These are phyloP conservation scores for Tolypocladium endophyticum DNA, from an alignment of 2,329 filamentous ascomycete species.

Conservation along the genomic window DNA sequence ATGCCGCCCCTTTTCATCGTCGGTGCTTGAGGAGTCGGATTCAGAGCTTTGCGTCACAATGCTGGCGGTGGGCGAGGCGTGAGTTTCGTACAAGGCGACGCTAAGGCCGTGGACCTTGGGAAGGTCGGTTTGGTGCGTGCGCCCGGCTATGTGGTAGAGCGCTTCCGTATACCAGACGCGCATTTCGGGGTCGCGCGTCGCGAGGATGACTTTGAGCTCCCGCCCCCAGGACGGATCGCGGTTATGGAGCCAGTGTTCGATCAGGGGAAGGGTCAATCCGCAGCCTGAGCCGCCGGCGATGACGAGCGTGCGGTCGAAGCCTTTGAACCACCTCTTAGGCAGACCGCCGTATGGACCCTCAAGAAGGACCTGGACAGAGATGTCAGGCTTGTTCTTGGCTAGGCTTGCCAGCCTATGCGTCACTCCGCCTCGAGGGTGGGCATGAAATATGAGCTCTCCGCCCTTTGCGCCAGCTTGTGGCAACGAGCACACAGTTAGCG, in stretches of 20 bases:
- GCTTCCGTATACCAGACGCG: slow-evolving; percentile 16
- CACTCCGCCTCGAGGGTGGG: slow-evolving; percentile 37
- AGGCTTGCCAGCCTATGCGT: slow-evolving; percentile 33
- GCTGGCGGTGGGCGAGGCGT: neutral
- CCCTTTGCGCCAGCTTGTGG: slow-evolving; percentile 14
- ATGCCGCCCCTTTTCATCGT: neutral
- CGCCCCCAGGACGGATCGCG: slow-evolving; percentile 3
- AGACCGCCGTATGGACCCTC: slow-evolving; percentile 51
- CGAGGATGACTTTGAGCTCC: slow-evolving; percentile 12
- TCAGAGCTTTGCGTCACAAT: neutral
- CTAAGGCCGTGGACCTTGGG: slow-evolving; percentile 3
- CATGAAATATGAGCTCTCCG: slow-evolving; percentile 40
- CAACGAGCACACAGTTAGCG: slow-evolving; percentile 44
- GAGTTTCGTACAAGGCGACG: slow-evolving; percentile 4
- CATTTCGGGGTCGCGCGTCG: slow-evolving; percentile 16
- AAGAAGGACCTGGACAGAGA: slow-evolving; percentile 33
- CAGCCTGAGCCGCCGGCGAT: slow-evolving; percentile 47
- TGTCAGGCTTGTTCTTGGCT: slow-evolving; percentile 23
- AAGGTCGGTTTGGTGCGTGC: neutral
- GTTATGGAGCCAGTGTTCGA: slow-evolving; percentile 24
- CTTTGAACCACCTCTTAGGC: slow-evolving; percentile 20
- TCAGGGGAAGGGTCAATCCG: slow-evolving; percentile 37
- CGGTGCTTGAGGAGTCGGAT: neutral
- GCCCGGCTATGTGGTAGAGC: slow-evolving; percentile 6
- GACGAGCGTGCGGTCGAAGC: slow-evolving; percentile 33